Base-by-base conservation (phyloP, 768 basidiomycete species). In the Leccinum broughii region DNA sequence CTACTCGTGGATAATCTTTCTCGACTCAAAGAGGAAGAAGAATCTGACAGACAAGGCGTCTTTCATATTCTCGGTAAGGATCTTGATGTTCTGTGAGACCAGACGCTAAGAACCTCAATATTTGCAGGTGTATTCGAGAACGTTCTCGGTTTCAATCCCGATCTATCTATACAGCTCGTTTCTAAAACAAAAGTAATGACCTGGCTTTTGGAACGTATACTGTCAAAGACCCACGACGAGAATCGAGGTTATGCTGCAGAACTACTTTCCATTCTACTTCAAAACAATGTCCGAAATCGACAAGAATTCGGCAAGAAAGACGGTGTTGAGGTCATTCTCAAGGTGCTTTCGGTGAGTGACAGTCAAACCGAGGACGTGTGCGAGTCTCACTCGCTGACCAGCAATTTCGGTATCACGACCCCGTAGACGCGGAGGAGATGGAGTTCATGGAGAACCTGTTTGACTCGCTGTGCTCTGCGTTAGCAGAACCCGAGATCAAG, bases 361-460 rank as follows among this genome's bases (percentile, higher is more conserved):
- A 62, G n/a, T 51, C 14, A 32, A 37, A 20, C 55, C 30, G 34
- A 24, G 50, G 51, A 39, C 32, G 44, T 66, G 55, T 35, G 30
- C 50, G 57, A 46, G 54, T 58, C 64, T 64, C 62, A 67, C 39
- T 53, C 4, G 49, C 35, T 57, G 57, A 50, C 30, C 22, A 97
- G 94, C 89, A 90, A 86, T 98, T 89, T 71, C 88, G 95, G 46
- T 83, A 84, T 70, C 82, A 86, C 58, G 92, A 98, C 69, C 96
- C 96, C 14, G 77, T 78, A 0, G 88, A 95, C 64, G 82, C 88
- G 8, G 97, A 98, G 62, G 97, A 99, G 76, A 81, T 86, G 5
- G 97, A 99, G 72, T 98, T 94, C 75, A 95, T 98, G 95, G 97
- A 98, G 72, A 98, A 99, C 73, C 68, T 93, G 4, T 98, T 98